Evolutionary conservation across 129 eudicot species (phyloP).

Genomic region (Ambrosia artemisiifolia): DNA sequence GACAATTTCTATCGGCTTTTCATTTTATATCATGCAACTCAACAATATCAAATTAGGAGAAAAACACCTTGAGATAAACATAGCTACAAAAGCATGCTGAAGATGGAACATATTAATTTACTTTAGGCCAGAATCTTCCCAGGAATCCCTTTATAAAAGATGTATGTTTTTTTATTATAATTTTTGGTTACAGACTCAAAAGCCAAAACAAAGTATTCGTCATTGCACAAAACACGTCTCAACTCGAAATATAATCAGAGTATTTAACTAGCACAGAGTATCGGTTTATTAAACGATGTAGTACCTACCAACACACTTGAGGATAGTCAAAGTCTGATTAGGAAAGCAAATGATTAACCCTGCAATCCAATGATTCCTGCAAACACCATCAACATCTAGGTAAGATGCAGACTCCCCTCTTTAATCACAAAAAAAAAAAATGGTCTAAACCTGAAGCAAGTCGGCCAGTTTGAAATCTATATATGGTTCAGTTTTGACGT

Average conservation of each 20-base stretch:
- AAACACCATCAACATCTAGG: not conserved
- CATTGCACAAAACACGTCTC: not conserved
- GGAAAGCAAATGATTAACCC: conserved; percentile 34
- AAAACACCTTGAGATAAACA: too few relatives aligned
- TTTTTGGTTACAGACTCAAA: not conserved
- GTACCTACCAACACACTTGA: not conserved
- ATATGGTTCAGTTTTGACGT: not conserved
- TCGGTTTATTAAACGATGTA: not conserved
- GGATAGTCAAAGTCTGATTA: not conserved
- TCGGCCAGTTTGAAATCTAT: not conserved
- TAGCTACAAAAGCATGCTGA: too few relatives aligned
- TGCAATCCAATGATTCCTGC: conserved; percentile 85
- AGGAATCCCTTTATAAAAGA: too few relatives aligned
- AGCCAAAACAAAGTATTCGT: not conserved
- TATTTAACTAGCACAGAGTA: not conserved
- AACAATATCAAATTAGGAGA: too few relatives aligned
- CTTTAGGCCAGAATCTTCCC: too few relatives aligned
- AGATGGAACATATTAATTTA: too few relatives aligned
- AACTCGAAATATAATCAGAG: not conserved
- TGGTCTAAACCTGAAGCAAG: too few relatives aligned
- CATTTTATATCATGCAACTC: too few relatives aligned
- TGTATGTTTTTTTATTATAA: not conserved
- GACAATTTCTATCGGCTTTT: too few relatives aligned
- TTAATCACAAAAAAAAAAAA: too few relatives aligned
- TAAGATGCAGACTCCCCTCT: too few relatives aligned